Evolutionary conservation across 2,329 filamentous ascomycete species (phyloP).

Genomic region (Dissoconium aciculare): DNA sequence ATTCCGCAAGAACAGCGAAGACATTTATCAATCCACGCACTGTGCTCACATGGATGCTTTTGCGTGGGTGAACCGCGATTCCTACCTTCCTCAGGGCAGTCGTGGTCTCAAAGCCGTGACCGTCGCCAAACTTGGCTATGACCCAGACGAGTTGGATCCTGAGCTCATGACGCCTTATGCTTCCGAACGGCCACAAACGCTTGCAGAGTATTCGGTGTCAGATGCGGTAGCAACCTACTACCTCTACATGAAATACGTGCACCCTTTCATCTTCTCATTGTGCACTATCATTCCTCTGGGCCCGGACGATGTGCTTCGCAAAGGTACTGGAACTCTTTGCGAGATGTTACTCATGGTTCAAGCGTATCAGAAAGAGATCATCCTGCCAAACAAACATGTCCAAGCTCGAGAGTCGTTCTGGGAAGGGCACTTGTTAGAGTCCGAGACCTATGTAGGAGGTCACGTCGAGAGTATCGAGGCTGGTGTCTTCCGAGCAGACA

Average conservation of each 20-base stretch:
- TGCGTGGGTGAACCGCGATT: slow-evolving; percentile 97
- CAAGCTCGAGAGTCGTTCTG: slow-evolving; percentile 86
- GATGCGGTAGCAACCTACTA: slow-evolving; percentile 98
- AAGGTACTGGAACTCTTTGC: slow-evolving; percentile 95
- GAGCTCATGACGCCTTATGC: slow-evolving; percentile 91
- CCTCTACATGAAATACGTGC: slow-evolving; percentile 99
- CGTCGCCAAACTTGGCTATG: slow-evolving; percentile 93
- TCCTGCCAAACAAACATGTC: slow-evolving; percentile 91
- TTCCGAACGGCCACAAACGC: slow-evolving; percentile 74
- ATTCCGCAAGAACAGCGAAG: slow-evolving; percentile 86
- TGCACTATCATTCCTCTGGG: slow-evolving; percentile 92
- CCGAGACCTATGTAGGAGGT: slow-evolving; percentile 93
- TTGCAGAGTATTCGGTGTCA: slow-evolving; percentile 96
- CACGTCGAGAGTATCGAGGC: slow-evolving; percentile 99
- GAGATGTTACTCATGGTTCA: slow-evolving; percentile 99
- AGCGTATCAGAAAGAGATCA: slow-evolving; percentile 80
- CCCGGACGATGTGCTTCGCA: slow-evolving; percentile 81
- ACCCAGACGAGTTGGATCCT: slow-evolving; percentile 92
- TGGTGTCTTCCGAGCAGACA: slow-evolving; percentile 89
- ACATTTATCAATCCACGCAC: slow-evolving; percentile 91
- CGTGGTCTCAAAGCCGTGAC: slow-evolving; percentile 95
- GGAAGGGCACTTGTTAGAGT: slow-evolving; percentile 90
- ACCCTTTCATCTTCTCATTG: slow-evolving; percentile 96
- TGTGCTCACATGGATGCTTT: slow-evolving; percentile 99
- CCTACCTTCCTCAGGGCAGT: slow-evolving; percentile 92